These are phyloP conservation scores for Saccharomyces hybrid DNA, from an alignment of 1,139 yeast species.

Conservation along the genomic window DNA sequence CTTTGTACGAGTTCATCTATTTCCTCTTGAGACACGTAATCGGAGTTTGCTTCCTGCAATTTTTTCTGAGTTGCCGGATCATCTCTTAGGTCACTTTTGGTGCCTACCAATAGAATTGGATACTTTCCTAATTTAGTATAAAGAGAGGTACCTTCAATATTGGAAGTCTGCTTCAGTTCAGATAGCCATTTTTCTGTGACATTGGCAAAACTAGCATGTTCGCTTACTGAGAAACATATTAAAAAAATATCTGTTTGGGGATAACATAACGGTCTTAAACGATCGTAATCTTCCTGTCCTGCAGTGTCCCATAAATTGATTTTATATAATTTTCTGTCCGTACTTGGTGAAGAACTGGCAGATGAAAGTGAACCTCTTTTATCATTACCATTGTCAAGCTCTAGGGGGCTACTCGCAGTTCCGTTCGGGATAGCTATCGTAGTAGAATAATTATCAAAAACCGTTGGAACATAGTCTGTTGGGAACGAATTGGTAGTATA, in stretches of 20 bases:
- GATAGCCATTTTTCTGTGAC: slow-evolving; percentile 77
- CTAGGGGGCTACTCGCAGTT: slow-evolving; percentile 63
- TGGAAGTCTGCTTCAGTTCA: slow-evolving; percentile 80
- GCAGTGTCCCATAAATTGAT: slow-evolving; percentile 97
- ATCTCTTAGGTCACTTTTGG: slow-evolving; percentile 78
- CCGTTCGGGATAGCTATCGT: slow-evolving; percentile 30
- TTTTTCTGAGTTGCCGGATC: slow-evolving; percentile 71
- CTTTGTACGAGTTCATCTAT: slow-evolving; percentile 65
- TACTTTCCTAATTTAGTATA: slow-evolving; percentile 33
- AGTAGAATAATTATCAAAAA: slow-evolving; percentile 83
- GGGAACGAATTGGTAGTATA: slow-evolving; percentile 94
- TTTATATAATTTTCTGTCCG: slow-evolving; percentile 48
- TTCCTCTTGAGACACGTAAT: slow-evolving; percentile 56
- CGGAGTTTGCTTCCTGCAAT: slow-evolving; percentile 52
- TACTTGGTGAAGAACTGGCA: neutral
- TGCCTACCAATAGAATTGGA: slow-evolving; percentile 73
- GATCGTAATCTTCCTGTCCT: slow-evolving; percentile 89
- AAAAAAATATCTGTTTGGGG: slow-evolving; percentile 89
- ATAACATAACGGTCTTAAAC: slow-evolving; percentile 82
- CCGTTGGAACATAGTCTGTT: slow-evolving; percentile 91
- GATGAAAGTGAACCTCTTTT: neutral
- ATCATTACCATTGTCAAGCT: slow-evolving; percentile 77
- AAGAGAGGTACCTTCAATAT: slow-evolving; percentile 39
- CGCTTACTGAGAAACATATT: slow-evolving; percentile 79
- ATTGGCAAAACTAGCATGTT: slow-evolving; percentile 74